These are phyloP conservation scores for Flaveria linearis DNA, from an alignment of 129 eudicot genomes.

Conservation along the genomic window DNA sequence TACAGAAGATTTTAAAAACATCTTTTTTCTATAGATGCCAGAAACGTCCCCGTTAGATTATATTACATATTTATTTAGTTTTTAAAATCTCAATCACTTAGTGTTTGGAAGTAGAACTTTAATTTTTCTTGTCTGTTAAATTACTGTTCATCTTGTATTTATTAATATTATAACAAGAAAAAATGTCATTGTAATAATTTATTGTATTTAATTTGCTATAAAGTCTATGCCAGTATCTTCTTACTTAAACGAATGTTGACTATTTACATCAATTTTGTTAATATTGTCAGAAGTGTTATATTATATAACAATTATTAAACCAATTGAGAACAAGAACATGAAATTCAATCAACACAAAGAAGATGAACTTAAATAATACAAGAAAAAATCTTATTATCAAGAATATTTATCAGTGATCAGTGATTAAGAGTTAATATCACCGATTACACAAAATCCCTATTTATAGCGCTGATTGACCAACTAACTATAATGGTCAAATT, in stretches of 20 bases:
- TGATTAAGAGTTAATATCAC: no score
- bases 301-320: background rate
- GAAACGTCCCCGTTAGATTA: conserved; percentile 31
- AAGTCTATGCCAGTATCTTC: conserved; percentile 31
- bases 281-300: conserved; percentile 12
- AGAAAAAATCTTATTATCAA: no score
- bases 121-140: background rate
- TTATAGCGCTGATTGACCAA: no score
- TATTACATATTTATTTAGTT: background rate
- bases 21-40: conserved; percentile 36
- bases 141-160: background rate
- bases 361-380: no score
- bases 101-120: conserved; percentile 30
- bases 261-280: conserved; percentile 30
- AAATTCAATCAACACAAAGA: no score
- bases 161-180: background rate
- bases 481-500: no score
- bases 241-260: conserved; percentile 37
- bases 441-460: no score
- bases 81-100: conserved; percentile 37
- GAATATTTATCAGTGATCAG: no score
- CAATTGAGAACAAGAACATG: no score
- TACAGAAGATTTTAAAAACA: conserved; percentile 49
- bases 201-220: conserved; percentile 1
- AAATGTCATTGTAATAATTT: background rate